phyloP scores from a whole-genome alignment of 116 monocot genomes.

The Cymodocea nodosa region DNA sequence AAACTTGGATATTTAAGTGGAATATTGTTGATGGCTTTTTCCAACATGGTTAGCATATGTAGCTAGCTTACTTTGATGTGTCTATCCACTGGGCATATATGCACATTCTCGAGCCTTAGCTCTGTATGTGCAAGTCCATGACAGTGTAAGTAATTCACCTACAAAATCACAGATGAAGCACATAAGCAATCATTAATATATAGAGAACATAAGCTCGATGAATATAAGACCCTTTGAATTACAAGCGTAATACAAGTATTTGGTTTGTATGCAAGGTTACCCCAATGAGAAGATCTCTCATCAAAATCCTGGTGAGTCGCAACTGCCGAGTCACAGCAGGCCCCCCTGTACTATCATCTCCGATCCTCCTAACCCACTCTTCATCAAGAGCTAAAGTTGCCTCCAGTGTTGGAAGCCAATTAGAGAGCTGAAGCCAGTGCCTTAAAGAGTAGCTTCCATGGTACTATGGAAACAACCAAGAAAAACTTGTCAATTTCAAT shows the following conservation, averaged over 20 bases:
- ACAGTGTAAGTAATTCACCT: conserved; percentile 97
- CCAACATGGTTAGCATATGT: too few relatives aligned
- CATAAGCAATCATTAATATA: neutral
- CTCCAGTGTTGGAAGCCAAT: conserved; percentile 95
- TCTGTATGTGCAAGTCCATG: conserved; percentile 95
- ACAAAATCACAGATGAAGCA: neutral
- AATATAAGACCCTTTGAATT: too few relatives aligned
- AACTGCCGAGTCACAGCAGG: conserved; percentile 88
- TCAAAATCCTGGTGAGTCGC: conserved; percentile 70
- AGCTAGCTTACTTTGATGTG: conserved; percentile 73
- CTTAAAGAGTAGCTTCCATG: conserved; percentile 88
- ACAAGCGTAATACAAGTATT: too few relatives aligned
- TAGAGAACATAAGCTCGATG: too few relatives aligned
- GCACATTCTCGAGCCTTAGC: conserved; percentile 82
- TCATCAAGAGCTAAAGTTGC: conserved; percentile 78
- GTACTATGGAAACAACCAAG: conserved; percentile 40
- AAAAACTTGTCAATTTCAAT: neutral
- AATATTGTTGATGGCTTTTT: too few relatives aligned
- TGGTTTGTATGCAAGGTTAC: conserved; percentile 23
- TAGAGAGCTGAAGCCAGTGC: conserved; percentile 87
- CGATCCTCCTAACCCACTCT: conserved; percentile 79
- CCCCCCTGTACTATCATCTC: conserved; percentile 76
- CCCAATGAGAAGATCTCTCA: conserved; percentile 98
- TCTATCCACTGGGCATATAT: conserved; percentile 87
- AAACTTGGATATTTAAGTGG: too few relatives aligned